phyloP scores from a whole-genome alignment of 2,329 filamentous ascomycete genomes.

The Diplodia corticola region DNA sequence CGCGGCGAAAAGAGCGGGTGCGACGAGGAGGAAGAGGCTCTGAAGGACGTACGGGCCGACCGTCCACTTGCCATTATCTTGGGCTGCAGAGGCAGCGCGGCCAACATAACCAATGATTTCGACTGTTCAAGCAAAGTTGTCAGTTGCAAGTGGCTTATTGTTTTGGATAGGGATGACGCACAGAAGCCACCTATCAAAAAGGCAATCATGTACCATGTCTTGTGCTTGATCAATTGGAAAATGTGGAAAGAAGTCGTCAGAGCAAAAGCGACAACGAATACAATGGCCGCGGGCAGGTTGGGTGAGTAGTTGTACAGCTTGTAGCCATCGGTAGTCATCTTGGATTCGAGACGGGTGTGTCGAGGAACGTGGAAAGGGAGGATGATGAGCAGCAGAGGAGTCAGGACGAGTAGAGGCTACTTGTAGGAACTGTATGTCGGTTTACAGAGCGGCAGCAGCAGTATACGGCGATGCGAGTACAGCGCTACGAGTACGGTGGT shows the following conservation, averaged over 20 bases:
- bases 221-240: conserved; percentile 40
- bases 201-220: conserved; percentile 54
- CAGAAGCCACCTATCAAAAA: conserved; percentile 56
- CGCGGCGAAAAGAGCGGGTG: conserved; percentile 52
- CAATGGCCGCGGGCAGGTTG: conserved; percentile 31
- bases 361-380: background rate
- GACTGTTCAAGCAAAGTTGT: conserved; percentile 37
- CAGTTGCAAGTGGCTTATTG: background rate
- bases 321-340: conserved; percentile 12
- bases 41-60: conserved; percentile 47
- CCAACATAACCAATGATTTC: conserved; percentile 54
- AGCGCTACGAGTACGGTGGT: too few species aligned
- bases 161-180: conserved; percentile 31
- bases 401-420: background rate
- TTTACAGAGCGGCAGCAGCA: background rate
- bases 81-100: conserved; percentile 33
- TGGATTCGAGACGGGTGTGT: background rate
- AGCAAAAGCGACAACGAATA: conserved; percentile 35
- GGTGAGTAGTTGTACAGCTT: conserved; percentile 36
- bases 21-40: conserved; percentile 47
- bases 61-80: conserved; percentile 34
- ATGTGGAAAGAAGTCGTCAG: conserved; percentile 38
- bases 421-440: background rate
- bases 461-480: background rate
- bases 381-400: background rate